Conservation (phyloP, 2,329 filamentous ascomycete species). For the Ophiostoma montium region DNA sequence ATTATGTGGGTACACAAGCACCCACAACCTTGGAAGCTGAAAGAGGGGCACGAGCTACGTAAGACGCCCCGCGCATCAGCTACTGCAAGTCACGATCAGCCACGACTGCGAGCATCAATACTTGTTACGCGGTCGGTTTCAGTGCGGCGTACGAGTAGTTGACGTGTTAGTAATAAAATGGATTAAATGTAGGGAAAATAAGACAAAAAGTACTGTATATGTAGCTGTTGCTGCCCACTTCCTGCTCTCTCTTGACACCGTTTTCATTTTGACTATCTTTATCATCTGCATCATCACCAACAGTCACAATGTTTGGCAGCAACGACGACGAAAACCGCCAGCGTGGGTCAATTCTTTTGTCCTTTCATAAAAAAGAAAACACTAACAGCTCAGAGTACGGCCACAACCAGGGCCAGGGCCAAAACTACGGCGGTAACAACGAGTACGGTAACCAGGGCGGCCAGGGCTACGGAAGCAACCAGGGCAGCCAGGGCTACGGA, state of each 20-base stretch:
- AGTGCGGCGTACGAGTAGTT: no score
- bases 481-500: neutral
- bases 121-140: no score
- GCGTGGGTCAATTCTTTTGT: neutral
- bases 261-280: neutral
- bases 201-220: no score
- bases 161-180: no score
- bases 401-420: constrained; percentile 3
- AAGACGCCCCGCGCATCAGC: neutral
- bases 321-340: constrained; percentile 1
- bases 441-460: neutral
- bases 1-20: no score
- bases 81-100: neutral
- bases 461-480: neutral
- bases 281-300: neutral
- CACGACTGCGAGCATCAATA: no score
- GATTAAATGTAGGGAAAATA: no score
- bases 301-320: neutral
- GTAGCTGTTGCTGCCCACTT: no score
- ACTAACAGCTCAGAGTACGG: constrained; percentile 1
- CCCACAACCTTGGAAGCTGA: neutral
- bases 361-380: neutral
- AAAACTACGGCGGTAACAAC: constrained; percentile 3
- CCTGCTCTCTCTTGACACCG: neutral
- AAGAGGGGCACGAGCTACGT: neutral